A percentile compares a stretch with the other conserved stretches of the same genome.
These are phyloP conservation scores for Pestalotiopsis fici DNA, from an alignment of 2,329 filamentous ascomycete genomes.

Conservation along the genomic window DNA sequence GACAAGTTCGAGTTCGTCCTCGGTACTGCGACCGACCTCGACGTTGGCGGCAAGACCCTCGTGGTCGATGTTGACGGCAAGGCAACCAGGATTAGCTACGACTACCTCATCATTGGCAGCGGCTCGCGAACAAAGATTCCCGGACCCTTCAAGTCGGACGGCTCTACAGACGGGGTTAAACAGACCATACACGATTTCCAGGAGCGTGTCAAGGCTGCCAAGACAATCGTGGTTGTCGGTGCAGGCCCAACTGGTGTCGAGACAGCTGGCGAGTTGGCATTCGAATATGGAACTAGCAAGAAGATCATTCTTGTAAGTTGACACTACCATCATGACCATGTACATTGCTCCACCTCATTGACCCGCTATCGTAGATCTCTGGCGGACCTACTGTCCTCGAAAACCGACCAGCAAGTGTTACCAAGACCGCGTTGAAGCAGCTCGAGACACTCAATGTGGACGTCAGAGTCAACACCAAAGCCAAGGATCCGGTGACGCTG, in stretches of 20 bases:
- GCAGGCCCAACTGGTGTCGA: conserved; percentile 34
- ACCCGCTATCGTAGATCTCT: background rate
- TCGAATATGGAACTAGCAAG: conserved; percentile 22
- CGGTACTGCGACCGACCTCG: conserved; percentile 15
- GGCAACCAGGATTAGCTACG: conserved; percentile 13
- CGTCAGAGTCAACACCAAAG: conserved; percentile 10
- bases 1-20: conserved; percentile 15
- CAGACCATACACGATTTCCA: conserved; percentile 18
- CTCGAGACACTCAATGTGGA: conserved; percentile 8
- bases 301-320: conserved; percentile 16
- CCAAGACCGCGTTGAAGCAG: conserved; percentile 8
- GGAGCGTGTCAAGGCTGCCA: conserved; percentile 17
- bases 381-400: background rate
- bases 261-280: conserved; percentile 30
- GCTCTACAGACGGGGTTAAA: conserved; percentile 16
- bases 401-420: conserved; percentile 5
- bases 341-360: background rate
- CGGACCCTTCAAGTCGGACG: conserved; percentile 20
- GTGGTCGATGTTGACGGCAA: conserved; percentile 9
- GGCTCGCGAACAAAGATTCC: conserved; percentile 14
- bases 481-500: background rate
- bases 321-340: conserved; percentile 14
- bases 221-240: conserved; percentile 30
- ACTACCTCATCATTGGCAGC: conserved; percentile 21
- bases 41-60: conserved; percentile 21